Base-by-base conservation (phyloP, 140 eudicot species). In the Oenanthe javanica region DNA sequence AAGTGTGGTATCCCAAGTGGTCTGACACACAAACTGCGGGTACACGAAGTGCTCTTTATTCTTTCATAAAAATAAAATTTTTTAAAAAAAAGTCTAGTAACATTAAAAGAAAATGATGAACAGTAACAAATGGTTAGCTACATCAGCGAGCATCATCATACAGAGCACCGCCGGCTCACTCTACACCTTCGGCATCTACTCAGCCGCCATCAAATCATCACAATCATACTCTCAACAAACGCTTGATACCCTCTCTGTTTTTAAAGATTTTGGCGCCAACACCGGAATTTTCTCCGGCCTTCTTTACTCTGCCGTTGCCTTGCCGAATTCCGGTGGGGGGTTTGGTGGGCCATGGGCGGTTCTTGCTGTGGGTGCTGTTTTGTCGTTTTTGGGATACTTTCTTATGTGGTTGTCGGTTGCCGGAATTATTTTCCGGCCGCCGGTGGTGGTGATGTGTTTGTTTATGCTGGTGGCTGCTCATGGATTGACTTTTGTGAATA, bases 101-200 rank as follows among this genome's bases (percentile, higher is more conserved):
- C 5, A 9, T n/a, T n/a, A 0, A 59, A n/a, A n/a, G 9, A 61
- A 7, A 36, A 61, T 23, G 14, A 61, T 9, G 9, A 18, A 55
- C 69, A 8, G 38, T 61, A 88, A 86, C 92, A 93, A 87, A 88
- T 89, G 95, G 97, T 84, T 82, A 9, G 80, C 96, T 4, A 88
- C 93, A 0, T 89, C 79, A 19, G 93, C 93, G 66, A 90, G 98
- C 89, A 91, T 93, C 76, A 89, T 91, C 89, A 91, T 93, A 42
- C 97, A 93, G 54, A 83, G 84, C 86, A 86, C 92, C 75, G 82
- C 87, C 66, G 98, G 97, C 82, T 90, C 90, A 11, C 92, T 87
- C 89, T 91, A 91, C 93, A 90, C 98, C 82, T 91, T 93, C 89
- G 79, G 88, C 81, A 84, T 93, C 89, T 93, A 93, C 88, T 93